A percentile compares a stretch with the other conserved stretches of the same genome.
Conservation (phyloP, 2,329 filamentous ascomycete species). For the Cordyceps militaris region DNA sequence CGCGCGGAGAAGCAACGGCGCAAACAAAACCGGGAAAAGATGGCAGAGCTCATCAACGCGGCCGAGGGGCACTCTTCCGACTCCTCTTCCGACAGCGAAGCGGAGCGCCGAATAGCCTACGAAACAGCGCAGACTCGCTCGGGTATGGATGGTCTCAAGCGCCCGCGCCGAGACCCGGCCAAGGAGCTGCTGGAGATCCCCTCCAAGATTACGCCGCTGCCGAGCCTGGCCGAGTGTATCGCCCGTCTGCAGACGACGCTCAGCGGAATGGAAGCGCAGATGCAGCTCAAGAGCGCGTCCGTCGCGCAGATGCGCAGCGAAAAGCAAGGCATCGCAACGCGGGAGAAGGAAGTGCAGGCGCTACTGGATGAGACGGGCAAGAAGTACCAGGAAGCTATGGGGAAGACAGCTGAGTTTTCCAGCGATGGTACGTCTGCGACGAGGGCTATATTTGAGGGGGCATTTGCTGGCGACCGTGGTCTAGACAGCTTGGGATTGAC, state of each 20-base stretch:
- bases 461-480: slow-evolving; percentile 26
- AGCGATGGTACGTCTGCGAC: neutral
- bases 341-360: slow-evolving; percentile 74
- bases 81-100: slow-evolving; percentile 61
- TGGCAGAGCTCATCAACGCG: slow-evolving; percentile 74
- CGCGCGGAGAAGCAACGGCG: slow-evolving; percentile 70
- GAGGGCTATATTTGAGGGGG: slow-evolving; percentile 19
- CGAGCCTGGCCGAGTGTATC: slow-evolving; percentile 62
- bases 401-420: slow-evolving; percentile 17
- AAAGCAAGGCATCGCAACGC: slow-evolving; percentile 56
- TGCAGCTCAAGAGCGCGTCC: slow-evolving; percentile 51
- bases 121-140: slow-evolving; percentile 79
- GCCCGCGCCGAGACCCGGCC: slow-evolving; percentile 30
- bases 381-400: slow-evolving; percentile 43
- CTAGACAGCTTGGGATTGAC: slow-evolving; percentile 30
- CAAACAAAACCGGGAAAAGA: slow-evolving; percentile 62
- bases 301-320: slow-evolving; percentile 63
- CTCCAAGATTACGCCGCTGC: slow-evolving; percentile 70
- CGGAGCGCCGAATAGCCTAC: slow-evolving; percentile 71
- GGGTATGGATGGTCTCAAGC: slow-evolving; percentile 69
- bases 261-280: slow-evolving; percentile 55
- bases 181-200: slow-evolving; percentile 49
- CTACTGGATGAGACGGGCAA: slow-evolving; percentile 75
- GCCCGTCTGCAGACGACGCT: slow-evolving; percentile 56
- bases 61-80: slow-evolving; percentile 63